These are phyloP conservation scores for Aspergillus ibericus DNA, from an alignment of 2,329 filamentous ascomycete species.

Conservation along the genomic window DNA sequence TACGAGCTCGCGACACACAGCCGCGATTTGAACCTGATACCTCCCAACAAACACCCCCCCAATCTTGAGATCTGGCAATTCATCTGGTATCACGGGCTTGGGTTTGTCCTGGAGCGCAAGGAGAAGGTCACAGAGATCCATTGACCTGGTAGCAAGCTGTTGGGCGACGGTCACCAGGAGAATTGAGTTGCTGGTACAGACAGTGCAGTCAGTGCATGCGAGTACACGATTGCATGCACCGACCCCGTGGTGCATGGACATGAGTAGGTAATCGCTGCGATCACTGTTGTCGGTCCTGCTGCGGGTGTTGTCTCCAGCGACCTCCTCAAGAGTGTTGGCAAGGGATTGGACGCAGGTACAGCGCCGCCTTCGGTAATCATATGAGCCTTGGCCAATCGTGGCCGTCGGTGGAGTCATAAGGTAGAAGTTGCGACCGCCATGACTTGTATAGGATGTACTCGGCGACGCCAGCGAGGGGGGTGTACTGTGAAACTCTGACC, in stretches of 20 bases:
- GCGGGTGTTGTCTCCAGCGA: background rate
- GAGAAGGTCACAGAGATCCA: background rate
- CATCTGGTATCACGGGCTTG: background rate
- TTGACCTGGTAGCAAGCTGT: background rate
- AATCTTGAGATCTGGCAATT: background rate
- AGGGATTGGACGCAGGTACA: constrained; percentile 1
- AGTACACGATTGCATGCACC: background rate
- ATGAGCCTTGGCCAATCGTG: background rate
- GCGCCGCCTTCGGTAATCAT: background rate
- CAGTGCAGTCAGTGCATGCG: background rate
- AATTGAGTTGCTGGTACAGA: constrained; percentile 1
- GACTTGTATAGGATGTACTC: background rate
- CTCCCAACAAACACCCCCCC: background rate
- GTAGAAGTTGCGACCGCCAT: background rate
- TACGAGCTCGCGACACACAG: background rate
- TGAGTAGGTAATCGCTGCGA: background rate
- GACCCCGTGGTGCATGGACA: background rate
- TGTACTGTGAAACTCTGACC: background rate
- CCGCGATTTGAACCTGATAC: background rate
- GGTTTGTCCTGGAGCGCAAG: background rate
- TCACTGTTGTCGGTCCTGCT: background rate
- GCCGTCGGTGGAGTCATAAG: background rate
- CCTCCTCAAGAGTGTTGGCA: background rate
- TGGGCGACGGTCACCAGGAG: background rate
- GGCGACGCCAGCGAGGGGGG: background rate